Evolutionary conservation across 2,329 filamentous ascomycete genomes (phyloP).

Genomic region (Karstenula rhodostoma): DNA sequence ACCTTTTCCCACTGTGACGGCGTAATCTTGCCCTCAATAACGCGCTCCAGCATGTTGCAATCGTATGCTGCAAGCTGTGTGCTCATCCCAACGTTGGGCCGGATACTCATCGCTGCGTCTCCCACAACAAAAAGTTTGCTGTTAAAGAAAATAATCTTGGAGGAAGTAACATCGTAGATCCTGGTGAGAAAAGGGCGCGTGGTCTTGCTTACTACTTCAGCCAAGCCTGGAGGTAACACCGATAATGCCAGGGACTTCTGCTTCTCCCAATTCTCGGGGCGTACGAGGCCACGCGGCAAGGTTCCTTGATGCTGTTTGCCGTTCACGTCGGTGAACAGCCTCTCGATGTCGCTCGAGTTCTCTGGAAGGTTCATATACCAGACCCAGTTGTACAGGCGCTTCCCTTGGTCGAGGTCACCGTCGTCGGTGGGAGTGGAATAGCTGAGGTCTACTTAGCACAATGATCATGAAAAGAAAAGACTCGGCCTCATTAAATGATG

Average conservation of each 20-base stretch:
- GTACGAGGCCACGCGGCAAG: constrained; percentile 51
- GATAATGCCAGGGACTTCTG: constrained; percentile 41
- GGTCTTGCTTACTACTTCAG: constrained; percentile 51
- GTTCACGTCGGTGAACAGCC: constrained; percentile 54
- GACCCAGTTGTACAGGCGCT: constrained; percentile 56
- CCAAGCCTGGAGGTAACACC: constrained; percentile 48
- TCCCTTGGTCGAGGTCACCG: constrained; percentile 47
- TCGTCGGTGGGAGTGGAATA: constrained; percentile 55
- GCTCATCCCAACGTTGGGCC: constrained; percentile 55
- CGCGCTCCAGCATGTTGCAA: constrained; percentile 46
- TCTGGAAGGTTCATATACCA: constrained; percentile 55
- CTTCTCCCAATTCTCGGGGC: constrained; percentile 46
- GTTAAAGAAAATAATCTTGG: constrained; percentile 44
- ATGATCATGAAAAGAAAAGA: background rate
- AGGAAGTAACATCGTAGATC: constrained; percentile 52
- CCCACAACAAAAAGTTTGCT: constrained; percentile 56
- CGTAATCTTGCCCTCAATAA: constrained; percentile 46
- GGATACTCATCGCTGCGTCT: constrained; percentile 55
- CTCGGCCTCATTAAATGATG: constrained; percentile 9
- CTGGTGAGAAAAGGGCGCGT: constrained; percentile 55
- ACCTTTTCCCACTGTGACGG: constrained; percentile 43
- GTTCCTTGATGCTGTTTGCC: constrained; percentile 52
- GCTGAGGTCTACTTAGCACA: constrained; percentile 1
- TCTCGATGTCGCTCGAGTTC: constrained; percentile 44
- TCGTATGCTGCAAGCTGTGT: constrained; percentile 57